A percentile compares a stretch with the other conserved stretches of the same genome.
Evolutionary conservation across 2,329 filamentous ascomycete genomes (phyloP).

Genomic region (Xylariales sp.): DNA sequence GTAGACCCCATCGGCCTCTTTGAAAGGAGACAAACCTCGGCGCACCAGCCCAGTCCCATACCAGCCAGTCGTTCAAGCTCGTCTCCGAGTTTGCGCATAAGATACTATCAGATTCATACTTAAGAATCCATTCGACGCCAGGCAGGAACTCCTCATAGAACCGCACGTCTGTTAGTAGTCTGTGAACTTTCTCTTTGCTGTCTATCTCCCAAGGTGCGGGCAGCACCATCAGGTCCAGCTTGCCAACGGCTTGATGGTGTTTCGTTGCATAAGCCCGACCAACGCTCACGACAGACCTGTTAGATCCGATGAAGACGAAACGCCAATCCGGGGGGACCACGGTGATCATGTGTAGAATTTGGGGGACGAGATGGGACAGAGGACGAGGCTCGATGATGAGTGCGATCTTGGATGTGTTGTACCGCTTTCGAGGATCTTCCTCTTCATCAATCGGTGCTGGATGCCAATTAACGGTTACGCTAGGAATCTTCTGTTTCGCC

Average conservation of each 20-base stretch:
- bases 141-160: conserved; percentile 50
- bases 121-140: conserved; percentile 48
- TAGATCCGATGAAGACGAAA: conserved; percentile 48
- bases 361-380: conserved; percentile 43
- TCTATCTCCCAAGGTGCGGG: conserved; percentile 43
- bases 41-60: conserved; percentile 51
- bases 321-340: conserved; percentile 51
- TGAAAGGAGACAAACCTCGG: conserved; percentile 41
- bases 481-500: conserved; percentile 31
- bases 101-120: conserved; percentile 52
- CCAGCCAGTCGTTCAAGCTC: conserved; percentile 48
- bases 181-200: conserved; percentile 42
- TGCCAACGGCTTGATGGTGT: conserved; percentile 45
- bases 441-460: conserved; percentile 11
- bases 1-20: too few relatives aligned
- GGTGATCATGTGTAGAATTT: conserved; percentile 46
- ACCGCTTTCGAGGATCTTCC: conserved; percentile 29
- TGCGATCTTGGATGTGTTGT: conserved; percentile 46
- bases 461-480: conserved; percentile 36
- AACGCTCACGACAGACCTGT: conserved; percentile 41
- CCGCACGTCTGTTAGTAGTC: conserved; percentile 43
- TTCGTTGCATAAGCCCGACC: conserved; percentile 41
- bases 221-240: conserved; percentile 45
- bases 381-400: conserved; percentile 47
- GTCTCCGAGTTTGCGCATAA: conserved; percentile 49